Percentiles rank a stretch among this genome's conserved stretches.
phyloP scores from a whole-genome alignment of 2,329 filamentous ascomycete genomes.

The Diaporthe eres region DNA sequence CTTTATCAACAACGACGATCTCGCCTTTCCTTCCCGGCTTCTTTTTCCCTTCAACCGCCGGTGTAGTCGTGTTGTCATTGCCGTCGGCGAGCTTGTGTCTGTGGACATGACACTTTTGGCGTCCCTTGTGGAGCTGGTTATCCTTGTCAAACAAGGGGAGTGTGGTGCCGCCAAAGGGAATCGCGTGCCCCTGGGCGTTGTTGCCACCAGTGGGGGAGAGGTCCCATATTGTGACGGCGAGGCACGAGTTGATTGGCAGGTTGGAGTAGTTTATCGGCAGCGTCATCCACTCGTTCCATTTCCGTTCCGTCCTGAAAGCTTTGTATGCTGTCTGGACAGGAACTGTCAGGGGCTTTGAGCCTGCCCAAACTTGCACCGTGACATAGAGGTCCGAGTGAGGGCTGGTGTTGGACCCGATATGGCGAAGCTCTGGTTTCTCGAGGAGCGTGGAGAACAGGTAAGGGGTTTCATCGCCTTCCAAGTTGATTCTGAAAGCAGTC shows the following conservation, averaged over 20 bases:
- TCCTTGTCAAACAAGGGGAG: conserved; percentile 93
- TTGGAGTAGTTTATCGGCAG: conserved; percentile 88
- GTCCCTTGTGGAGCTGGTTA: conserved; percentile 90
- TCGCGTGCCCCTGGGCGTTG: conserved; percentile 79
- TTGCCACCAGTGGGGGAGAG: conserved; percentile 83
- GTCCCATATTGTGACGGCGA: conserved; percentile 97
- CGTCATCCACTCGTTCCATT: conserved; percentile 97
- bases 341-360: conserved; percentile 94
- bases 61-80: conserved; percentile 83
- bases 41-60: conserved; percentile 73
- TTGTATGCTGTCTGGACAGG: conserved; percentile 95
- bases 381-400: conserved; percentile 91
- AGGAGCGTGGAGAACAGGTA: conserved; percentile 84
- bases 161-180: conserved; percentile 95
- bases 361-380: conserved; percentile 93
- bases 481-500: conserved; percentile 69
- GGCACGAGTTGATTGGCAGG: conserved; percentile 83
- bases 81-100: conserved; percentile 88
- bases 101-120: conserved; percentile 91
- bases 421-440: conserved; percentile 82
- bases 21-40: conserved; percentile 62
- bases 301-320: conserved; percentile 82
- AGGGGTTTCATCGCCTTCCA: conserved; percentile 84
- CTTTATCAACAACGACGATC: conserved; percentile 72
- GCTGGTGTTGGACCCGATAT: conserved; percentile 89